Conservation (phyloP, 192 early-diverging fungal species). For the Lunasporangiospora selenospora region DNA sequence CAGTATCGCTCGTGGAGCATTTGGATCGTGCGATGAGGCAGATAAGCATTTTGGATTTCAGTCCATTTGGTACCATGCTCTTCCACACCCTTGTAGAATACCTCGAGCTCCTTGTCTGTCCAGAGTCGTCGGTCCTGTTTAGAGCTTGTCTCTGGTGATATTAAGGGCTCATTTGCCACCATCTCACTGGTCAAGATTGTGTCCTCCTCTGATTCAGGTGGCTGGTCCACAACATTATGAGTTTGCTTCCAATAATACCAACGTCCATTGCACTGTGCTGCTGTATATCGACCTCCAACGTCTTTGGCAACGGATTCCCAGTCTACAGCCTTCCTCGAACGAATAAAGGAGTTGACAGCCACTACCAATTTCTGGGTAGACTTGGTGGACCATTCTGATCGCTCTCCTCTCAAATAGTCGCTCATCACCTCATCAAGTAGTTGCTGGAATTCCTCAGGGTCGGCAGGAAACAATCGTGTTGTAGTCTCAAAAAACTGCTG, state of each 20-base stretch:
- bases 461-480: constrained; percentile 14
- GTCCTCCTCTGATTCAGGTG: neutral
- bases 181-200: neutral
- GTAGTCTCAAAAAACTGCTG: constrained; percentile 21
- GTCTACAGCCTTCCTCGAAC: neutral
- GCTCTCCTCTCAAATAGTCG: constrained; percentile 5
- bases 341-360: constrained; percentile 13
- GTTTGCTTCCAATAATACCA: constrained; percentile 37
- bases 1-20: constrained; percentile 30
- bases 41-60: constrained; percentile 11
- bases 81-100: constrained; percentile 16
- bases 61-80: constrained; percentile 22
- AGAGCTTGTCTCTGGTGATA: neutral
- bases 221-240: neutral
- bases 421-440: constrained; percentile 12
- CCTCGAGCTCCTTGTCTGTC: constrained; percentile 26
- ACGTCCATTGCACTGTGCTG: constrained; percentile 11
- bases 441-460: constrained; percentile 19
- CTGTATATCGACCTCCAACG: constrained; percentile 7
- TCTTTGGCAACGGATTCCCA: constrained; percentile 25
- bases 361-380: constrained; percentile 11
- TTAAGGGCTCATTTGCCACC: neutral
- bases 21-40: constrained; percentile 30
- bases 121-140: constrained; percentile 9
- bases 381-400: constrained; percentile 9